Evolutionary conservation across 352 stramenopile species (phyloP).

Genomic region (Phytophthora hybrid): DNA sequence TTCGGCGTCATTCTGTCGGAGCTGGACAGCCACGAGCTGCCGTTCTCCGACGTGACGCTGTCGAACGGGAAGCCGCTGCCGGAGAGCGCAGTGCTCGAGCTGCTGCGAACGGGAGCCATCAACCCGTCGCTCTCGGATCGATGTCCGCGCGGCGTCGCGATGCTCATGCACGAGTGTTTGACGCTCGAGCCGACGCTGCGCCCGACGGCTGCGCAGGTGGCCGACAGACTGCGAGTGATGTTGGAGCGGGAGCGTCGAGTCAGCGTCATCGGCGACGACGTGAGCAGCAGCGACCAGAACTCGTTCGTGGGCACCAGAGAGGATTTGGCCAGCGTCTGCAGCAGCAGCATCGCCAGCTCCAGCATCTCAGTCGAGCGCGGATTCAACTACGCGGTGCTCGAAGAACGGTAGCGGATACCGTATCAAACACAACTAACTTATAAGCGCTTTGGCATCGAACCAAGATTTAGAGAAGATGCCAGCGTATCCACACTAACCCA

Average conservation of each 20-base stretch:
- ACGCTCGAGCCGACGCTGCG: conserved; percentile 54
- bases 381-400: conserved; percentile 44
- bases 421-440: conserved; percentile 37
- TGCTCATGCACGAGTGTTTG: conserved; percentile 65
- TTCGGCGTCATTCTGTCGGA: conserved; percentile 79
- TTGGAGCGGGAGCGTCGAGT: conserved; percentile 60
- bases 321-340: conserved; percentile 36
- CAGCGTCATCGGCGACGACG: conserved; percentile 58
- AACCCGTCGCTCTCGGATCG: conserved; percentile 56
- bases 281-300: conserved; percentile 46
- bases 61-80: conserved; percentile 62
- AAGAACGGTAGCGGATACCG: conserved; percentile 29
- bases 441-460: conserved; percentile 28
- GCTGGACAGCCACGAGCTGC: conserved; percentile 73
- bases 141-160: conserved; percentile 54
- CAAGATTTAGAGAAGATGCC: neutral
- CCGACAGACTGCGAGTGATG: conserved; percentile 50
- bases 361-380: conserved; percentile 38
- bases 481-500: conserved; percentile 21
- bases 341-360: conserved; percentile 39
- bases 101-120: conserved; percentile 60
- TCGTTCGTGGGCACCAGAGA: conserved; percentile 51
- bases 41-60: conserved; percentile 67
- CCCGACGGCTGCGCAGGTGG: conserved; percentile 48
- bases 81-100: conserved; percentile 59